Conservation (phyloP, 73 alveolate species). For the Uronychia setigera region DNA sequence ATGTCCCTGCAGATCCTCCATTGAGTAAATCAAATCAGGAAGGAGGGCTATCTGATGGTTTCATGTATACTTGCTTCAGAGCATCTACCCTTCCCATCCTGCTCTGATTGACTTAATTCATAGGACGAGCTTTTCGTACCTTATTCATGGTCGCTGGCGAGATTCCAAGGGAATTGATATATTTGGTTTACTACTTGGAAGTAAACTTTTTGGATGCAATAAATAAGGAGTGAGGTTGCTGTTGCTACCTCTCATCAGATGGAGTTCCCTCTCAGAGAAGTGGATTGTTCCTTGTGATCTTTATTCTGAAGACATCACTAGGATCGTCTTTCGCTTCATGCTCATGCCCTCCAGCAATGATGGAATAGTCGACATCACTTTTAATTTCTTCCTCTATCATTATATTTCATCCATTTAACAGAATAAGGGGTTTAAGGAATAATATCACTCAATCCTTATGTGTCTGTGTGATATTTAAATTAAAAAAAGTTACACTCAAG, state of each 20-base stretch:
- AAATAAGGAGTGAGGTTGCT: neutral
- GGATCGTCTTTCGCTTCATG: neutral
- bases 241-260: neutral
- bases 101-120: neutral
- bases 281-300: neutral
- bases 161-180: neutral
- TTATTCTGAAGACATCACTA: neutral
- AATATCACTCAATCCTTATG: no score
- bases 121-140: no score
- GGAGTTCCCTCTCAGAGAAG: neutral
- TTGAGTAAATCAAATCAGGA: no score
- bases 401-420: no score
- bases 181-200: neutral
- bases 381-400: no score
- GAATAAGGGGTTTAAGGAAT: no score
- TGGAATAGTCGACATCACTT: no score
- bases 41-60: no score
- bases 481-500: no score
- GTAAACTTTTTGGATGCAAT: neutral
- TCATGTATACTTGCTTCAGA: neutral
- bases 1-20: no score
- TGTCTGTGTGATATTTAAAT: no score
- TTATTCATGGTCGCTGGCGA: no score
- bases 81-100: neutral
- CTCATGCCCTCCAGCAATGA: neutral